A percentile compares a stretch with the other conserved stretches of the same genome.
phyloP scores from a whole-genome alignment of 257 asterid species.

The Solanum tarapatanum region DNA sequence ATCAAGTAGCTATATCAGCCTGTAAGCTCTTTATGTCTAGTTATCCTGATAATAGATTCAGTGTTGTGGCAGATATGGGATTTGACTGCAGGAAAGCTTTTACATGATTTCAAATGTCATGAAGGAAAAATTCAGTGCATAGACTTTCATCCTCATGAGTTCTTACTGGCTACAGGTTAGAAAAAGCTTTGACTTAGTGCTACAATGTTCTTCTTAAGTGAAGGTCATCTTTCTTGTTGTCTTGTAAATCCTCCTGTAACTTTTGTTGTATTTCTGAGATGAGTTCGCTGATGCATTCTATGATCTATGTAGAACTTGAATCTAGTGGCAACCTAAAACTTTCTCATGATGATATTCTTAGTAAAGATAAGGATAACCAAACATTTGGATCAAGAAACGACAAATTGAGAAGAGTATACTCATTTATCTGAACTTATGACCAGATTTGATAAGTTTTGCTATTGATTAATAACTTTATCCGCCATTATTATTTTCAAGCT shows the following conservation, averaged over 20 bases:
- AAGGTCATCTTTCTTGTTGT: neutral
- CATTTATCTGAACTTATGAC: neutral
- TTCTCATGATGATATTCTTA: neutral
- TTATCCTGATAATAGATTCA: slow-evolving; percentile 13
- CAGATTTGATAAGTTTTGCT: neutral
- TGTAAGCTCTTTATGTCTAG: neutral
- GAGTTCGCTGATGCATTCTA: neutral
- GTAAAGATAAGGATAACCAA: neutral
- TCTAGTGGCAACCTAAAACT: neutral
- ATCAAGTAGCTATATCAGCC: neutral
- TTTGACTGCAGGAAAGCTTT: slow-evolving; percentile 94
- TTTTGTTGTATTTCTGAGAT: neutral
- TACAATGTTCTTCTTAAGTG: neutral
- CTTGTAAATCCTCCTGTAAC: neutral
- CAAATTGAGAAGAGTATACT: neutral
- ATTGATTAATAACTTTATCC: neutral
- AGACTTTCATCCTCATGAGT: slow-evolving; percentile 95
- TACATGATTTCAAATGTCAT: slow-evolving; percentile 88
- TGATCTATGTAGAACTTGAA: neutral
- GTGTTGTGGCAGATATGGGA: slow-evolving; percentile 79
- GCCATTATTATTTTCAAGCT: neutral
- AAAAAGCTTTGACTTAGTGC: slow-evolving; percentile 5
- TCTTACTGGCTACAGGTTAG: slow-evolving; percentile 94
- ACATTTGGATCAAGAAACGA: neutral
- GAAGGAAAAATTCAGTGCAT: slow-evolving; percentile 94